Percentiles rank a stretch among this genome's conserved stretches.
These are phyloP conservation scores for Paracorniculantispora psalliotae DNA, from an alignment of 2,329 filamentous ascomycete species.

Conservation along the genomic window DNA sequence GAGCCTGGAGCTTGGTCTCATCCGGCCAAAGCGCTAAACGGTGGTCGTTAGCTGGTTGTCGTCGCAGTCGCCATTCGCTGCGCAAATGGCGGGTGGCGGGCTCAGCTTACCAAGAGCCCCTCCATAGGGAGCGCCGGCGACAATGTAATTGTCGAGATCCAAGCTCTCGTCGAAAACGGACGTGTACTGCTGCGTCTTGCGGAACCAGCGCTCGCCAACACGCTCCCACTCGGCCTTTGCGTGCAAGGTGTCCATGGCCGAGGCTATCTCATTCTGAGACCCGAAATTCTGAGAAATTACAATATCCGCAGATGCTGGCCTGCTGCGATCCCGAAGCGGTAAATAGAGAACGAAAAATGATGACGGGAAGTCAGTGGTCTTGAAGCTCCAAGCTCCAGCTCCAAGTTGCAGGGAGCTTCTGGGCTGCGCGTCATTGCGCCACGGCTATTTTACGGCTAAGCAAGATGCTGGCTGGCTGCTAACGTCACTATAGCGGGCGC, in stretches of 20 bases:
- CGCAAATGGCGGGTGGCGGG: too few species aligned
- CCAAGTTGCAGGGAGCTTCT: background rate
- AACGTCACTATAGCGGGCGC: background rate
- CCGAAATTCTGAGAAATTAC: too few species aligned
- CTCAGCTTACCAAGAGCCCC: slow-evolving; percentile 75
- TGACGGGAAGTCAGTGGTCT: background rate
- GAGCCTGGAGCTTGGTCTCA: slow-evolving; percentile 75
- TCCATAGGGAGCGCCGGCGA: slow-evolving; percentile 86
- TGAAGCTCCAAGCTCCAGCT: background rate
- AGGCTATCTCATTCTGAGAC: slow-evolving; percentile 27
- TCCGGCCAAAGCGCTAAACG: slow-evolving; percentile 77
- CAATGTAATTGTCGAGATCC: slow-evolving; percentile 90
- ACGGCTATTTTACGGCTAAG: slow-evolving; percentile 11
- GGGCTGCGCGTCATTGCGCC: background rate
- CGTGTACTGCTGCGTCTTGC: slow-evolving; percentile 89
- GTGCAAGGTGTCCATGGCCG: slow-evolving; percentile 51
- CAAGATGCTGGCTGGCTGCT: background rate
- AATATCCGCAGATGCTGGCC: background rate
- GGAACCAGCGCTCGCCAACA: slow-evolving; percentile 90
- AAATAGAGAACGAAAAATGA: background rate
- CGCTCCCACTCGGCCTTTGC: slow-evolving; percentile 90
- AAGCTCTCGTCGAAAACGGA: slow-evolving; percentile 88
- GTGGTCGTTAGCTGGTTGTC: slow-evolving; percentile 11
- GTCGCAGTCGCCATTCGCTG: background rate
- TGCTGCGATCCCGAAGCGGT: background rate